phyloP scores from a whole-genome alignment of 2,329 filamentous ascomycete species.

The Epichloe festucae region DNA sequence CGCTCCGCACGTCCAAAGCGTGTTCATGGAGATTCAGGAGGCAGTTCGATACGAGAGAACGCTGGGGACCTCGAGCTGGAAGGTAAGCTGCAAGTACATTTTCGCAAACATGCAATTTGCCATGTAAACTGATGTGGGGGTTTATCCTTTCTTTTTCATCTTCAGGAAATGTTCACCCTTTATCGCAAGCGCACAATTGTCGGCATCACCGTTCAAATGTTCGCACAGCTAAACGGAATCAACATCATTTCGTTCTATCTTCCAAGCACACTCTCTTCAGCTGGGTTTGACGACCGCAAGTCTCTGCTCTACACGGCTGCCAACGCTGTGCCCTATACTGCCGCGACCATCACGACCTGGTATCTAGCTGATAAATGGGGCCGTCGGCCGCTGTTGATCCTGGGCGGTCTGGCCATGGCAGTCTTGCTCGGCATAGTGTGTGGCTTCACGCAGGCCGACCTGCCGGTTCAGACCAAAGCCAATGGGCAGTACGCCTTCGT shows the following conservation, averaged over 20 bases:
- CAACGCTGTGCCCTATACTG: conserved; percentile 25
- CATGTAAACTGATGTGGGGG: neutral
- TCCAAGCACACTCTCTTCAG: conserved; percentile 20
- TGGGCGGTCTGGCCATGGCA: conserved; percentile 6
- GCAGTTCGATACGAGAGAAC: conserved; percentile 6
- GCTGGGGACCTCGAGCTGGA: conserved; percentile 5
- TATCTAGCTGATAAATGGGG: conserved; percentile 27
- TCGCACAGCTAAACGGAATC: conserved; percentile 27
- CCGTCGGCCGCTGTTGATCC: conserved; percentile 23
- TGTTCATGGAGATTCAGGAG: conserved; percentile 13
- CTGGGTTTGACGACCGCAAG: conserved; percentile 23
- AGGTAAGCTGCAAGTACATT: neutral
- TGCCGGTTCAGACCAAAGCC: conserved; percentile 17
- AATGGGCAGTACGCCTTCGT: conserved; percentile 26
- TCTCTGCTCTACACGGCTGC: conserved; percentile 27
- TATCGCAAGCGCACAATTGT: conserved; percentile 28
- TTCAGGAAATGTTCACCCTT: conserved; percentile 27
- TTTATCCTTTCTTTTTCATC: neutral
- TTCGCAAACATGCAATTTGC: too few relatives aligned
- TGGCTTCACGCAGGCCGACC: conserved; percentile 22
- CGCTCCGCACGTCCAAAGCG: conserved; percentile 21
- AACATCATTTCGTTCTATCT: conserved; percentile 30
- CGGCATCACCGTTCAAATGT: conserved; percentile 27
- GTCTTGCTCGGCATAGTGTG: conserved; percentile 21
- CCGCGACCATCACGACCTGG: conserved; percentile 26